These are phyloP conservation scores for Ophiocordyceps camponoti-saundersi DNA, from an alignment of 2,329 filamentous ascomycete species.

Conservation along the genomic window DNA sequence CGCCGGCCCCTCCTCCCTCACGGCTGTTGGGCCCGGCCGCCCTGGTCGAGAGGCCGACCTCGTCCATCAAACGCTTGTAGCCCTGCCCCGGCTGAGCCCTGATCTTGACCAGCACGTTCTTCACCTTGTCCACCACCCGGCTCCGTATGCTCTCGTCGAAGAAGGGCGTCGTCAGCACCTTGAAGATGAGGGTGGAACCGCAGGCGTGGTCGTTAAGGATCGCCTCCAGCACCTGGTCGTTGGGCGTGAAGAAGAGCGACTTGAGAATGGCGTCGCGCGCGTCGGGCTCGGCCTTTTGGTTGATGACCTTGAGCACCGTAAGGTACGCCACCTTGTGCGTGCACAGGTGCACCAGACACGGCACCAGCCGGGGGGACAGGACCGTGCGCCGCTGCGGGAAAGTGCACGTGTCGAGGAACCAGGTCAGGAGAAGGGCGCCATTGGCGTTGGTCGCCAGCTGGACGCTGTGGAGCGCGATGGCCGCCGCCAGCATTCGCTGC, in stretches of 20 bases:
- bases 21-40: slow-evolving; percentile 23
- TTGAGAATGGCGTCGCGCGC: slow-evolving; percentile 80
- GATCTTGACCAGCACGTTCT: slow-evolving; percentile 71
- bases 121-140: slow-evolving; percentile 83
- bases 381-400: slow-evolving; percentile 86
- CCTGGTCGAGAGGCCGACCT: slow-evolving; percentile 73
- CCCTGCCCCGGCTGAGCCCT: slow-evolving; percentile 90
- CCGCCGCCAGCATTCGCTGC: slow-evolving; percentile 83
- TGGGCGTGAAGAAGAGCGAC: slow-evolving; percentile 79
- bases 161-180: slow-evolving; percentile 93
- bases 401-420: slow-evolving; percentile 96
- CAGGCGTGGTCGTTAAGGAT: slow-evolving; percentile 85
- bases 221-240: slow-evolving; percentile 73
- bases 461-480: slow-evolving; percentile 91
- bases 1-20: slow-evolving; percentile 16
- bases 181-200: slow-evolving; percentile 93
- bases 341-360: slow-evolving; percentile 85
- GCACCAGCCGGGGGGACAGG: slow-evolving; percentile 77
- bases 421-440: slow-evolving; percentile 81
- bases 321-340: slow-evolving; percentile 97
- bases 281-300: slow-evolving; percentile 87
- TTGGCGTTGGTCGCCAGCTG: slow-evolving; percentile 94
- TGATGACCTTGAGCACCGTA: slow-evolving; percentile 95
- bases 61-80: slow-evolving; percentile 97
- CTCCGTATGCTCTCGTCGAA: slow-evolving; percentile 81